Conservation (phyloP, 2,329 filamentous ascomycete species). For the Beauveria scarabaeidicola region DNA sequence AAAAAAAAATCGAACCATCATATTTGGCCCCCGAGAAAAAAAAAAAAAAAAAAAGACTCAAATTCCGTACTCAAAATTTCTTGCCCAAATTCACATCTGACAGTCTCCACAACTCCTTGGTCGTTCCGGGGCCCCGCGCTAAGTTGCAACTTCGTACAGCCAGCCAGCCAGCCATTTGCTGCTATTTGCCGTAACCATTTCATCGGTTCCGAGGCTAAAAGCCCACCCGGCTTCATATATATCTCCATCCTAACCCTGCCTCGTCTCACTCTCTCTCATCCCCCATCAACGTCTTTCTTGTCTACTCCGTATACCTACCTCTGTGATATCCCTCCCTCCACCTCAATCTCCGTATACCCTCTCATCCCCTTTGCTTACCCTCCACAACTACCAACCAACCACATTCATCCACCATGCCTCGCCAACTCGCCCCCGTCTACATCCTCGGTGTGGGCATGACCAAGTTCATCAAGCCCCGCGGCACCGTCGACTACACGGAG, state of each 20-base stretch:
- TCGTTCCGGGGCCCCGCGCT: conserved; percentile 7
- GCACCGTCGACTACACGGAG: conserved; percentile 90
- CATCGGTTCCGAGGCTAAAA: conserved; percentile 6
- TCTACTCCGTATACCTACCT: neutral
- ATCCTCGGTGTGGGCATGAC: conserved; percentile 97
- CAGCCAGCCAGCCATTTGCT: neutral
- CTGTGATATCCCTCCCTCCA: neutral
- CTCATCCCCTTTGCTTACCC: neutral
- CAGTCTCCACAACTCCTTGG: conserved; percentile 2
- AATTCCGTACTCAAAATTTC: neutral
- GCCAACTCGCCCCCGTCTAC: conserved; percentile 55
- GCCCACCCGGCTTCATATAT: conserved; percentile 1
- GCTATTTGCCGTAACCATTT: neutral
- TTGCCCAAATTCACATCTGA: neutral
- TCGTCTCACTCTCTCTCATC: neutral
- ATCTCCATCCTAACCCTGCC: neutral
- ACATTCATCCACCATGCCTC: conserved; percentile 32
- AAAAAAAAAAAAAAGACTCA: neutral
- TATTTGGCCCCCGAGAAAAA: neutral
- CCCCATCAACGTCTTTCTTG: conserved; percentile 3
- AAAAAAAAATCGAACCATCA: too few relatives aligned
- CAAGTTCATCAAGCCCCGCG: conserved; percentile 95
- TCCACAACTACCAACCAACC: neutral
- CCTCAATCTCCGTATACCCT: neutral
- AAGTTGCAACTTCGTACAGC: neutral